These are phyloP conservation scores for Claviceps pusilla DNA, from an alignment of 2,329 filamentous ascomycete species.

Conservation along the genomic window DNA sequence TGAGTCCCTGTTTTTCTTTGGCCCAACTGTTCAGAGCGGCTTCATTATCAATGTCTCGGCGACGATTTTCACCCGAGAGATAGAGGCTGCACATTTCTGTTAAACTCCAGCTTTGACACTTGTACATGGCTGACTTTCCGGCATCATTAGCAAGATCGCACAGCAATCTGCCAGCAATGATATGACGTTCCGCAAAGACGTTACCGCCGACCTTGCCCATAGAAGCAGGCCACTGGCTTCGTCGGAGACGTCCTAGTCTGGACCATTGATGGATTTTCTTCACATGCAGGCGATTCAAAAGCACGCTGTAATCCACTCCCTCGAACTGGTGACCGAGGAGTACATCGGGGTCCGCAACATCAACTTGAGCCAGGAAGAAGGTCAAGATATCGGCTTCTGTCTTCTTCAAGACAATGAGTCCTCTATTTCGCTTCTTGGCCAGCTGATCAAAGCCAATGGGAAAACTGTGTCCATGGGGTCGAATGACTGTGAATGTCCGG, in stretches of 20 bases:
- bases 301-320: slow-evolving; percentile 85
- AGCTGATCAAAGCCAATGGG: slow-evolving; percentile 77
- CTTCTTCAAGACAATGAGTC: slow-evolving; percentile 66
- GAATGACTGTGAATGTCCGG: slow-evolving; percentile 80
- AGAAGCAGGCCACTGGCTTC: slow-evolving; percentile 71
- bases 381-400: slow-evolving; percentile 73
- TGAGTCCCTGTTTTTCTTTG: slow-evolving; percentile 60
- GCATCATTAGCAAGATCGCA: slow-evolving; percentile 94
- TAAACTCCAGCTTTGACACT: slow-evolving; percentile 95
- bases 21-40: slow-evolving; percentile 73
- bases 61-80: slow-evolving; percentile 53
- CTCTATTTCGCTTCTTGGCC: slow-evolving; percentile 54
- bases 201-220: slow-evolving; percentile 76
- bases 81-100: slow-evolving; percentile 96
- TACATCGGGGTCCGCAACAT: slow-evolving; percentile 81
- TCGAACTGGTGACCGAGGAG: slow-evolving; percentile 92
- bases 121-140: slow-evolving; percentile 91
- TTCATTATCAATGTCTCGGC: slow-evolving; percentile 81
- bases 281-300: slow-evolving; percentile 73
- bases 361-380: slow-evolving; percentile 78
- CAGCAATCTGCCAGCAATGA: slow-evolving; percentile 76
- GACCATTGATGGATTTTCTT: slow-evolving; percentile 93
- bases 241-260: slow-evolving; percentile 72
- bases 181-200: slow-evolving; percentile 82
- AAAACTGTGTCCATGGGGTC: slow-evolving; percentile 61